Conservation (phyloP, 495 filamentous ascomycete genomes). For the Neurospora cerealis region DNA sequence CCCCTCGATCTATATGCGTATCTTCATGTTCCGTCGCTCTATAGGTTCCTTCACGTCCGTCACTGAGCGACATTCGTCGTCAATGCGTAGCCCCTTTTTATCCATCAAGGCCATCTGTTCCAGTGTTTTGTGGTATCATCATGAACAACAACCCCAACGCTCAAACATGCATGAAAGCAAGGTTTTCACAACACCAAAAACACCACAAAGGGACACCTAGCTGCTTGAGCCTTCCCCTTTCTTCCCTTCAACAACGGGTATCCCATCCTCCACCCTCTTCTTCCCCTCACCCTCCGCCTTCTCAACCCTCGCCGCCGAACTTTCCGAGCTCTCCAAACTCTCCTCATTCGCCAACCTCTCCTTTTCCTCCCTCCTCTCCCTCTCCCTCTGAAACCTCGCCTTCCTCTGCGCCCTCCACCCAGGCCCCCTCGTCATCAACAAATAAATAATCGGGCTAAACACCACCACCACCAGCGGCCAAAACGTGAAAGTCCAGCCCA, state of each 20-base stretch:
- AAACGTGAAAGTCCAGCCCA: slow-evolving; percentile 39
- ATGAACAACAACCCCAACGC: background rate
- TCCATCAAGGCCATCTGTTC: background rate
- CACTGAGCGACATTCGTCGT: background rate
- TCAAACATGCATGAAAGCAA: background rate
- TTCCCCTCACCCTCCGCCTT: background rate
- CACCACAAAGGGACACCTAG: background rate
- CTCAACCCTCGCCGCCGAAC: background rate
- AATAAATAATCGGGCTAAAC: slow-evolving; percentile 27
- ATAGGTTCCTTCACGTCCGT: background rate
- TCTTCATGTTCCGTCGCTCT: background rate
- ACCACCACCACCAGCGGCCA: slow-evolving; percentile 28
- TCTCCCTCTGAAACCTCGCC: slow-evolving; percentile 15
- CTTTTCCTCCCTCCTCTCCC: slow-evolving; percentile 12
- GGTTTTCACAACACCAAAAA: background rate
- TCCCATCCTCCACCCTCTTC: background rate
- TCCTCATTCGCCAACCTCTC: background rate
- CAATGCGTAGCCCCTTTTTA: background rate
- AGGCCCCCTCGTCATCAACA: slow-evolving; percentile 30
- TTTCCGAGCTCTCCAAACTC: background rate
- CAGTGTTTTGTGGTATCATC: background rate
- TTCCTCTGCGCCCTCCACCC: slow-evolving; percentile 31
- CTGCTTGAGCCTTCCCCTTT: background rate
- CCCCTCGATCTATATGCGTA: background rate
- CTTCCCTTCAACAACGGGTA: background rate